phyloP scores from a whole-genome alignment of 1,284 basidiomycete species.

The Leccinum griseonigrum region DNA sequence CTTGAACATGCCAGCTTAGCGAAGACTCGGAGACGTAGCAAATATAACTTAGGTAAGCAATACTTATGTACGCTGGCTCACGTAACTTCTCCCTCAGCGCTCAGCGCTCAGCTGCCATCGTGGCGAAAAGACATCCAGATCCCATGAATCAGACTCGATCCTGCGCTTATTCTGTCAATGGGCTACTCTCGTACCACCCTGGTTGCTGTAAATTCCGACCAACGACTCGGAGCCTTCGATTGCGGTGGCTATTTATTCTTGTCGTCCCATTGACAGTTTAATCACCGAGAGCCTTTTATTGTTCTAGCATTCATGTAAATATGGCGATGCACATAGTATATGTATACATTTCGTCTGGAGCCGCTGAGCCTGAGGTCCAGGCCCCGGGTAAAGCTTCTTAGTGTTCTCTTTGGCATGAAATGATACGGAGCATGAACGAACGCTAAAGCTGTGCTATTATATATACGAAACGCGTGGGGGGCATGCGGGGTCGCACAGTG shows the following conservation, averaged over 20 bases:
- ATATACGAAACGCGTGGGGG: not conserved
- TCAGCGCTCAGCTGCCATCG: too few species aligned
- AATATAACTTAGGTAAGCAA: too few species aligned
- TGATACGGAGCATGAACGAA: not conserved
- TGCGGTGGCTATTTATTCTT: not conserved
- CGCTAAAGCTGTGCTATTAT: not conserved
- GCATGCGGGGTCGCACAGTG: not conserved
- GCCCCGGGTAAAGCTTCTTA: not conserved
- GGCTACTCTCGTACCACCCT: too few species aligned
- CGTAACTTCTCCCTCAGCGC: too few species aligned
- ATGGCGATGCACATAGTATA: not conserved
- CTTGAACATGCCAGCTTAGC: too few species aligned
- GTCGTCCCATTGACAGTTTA: conserved; percentile 10
- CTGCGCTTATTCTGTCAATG: too few species aligned
- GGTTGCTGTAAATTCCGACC: too few species aligned
- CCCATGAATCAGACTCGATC: too few species aligned
- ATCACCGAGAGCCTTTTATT: conserved; percentile 16
- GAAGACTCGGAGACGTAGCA: too few species aligned
- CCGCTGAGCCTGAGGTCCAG: not conserved
- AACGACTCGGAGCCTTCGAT: too few species aligned
- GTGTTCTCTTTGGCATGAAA: not conserved
- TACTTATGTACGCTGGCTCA: too few species aligned
- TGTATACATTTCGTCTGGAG: not conserved
- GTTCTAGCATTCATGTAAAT: not conserved
- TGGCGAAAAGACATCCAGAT: too few species aligned